These are phyloP conservation scores for Capsicum rhomboideum DNA, from an alignment of 257 asterid genomes.

Conservation along the genomic window DNA sequence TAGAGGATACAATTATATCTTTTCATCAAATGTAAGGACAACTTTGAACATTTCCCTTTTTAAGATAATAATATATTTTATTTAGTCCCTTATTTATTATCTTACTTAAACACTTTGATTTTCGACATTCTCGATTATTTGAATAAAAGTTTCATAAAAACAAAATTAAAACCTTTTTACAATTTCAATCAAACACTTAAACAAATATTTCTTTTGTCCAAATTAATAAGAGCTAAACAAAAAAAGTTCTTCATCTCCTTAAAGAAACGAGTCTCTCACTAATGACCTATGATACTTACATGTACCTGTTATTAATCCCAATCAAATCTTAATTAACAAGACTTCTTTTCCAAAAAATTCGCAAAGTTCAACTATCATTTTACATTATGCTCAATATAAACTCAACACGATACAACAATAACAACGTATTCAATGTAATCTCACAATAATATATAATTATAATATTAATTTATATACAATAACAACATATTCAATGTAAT, in stretches of 20 bases:
- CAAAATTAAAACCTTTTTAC: too few species aligned
- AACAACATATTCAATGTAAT: neutral
- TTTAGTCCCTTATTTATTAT: too few species aligned
- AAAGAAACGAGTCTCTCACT: neutral
- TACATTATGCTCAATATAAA: neutral
- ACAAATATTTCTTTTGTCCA: neutral
- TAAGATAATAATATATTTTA: too few species aligned
- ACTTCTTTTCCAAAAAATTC: neutral
- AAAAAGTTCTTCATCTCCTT: neutral
- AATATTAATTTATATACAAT: neutral
- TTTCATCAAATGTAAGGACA: too few species aligned
- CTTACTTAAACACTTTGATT: too few species aligned
- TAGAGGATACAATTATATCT: too few species aligned
- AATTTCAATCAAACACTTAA: too few species aligned
- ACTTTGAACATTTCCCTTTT: too few species aligned
- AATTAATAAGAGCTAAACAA: neutral
- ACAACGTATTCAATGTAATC: neutral
- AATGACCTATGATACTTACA: neutral
- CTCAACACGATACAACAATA: neutral
- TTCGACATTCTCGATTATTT: too few species aligned
- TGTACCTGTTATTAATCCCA: neutral
- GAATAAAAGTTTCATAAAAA: too few species aligned
- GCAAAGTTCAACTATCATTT: neutral
- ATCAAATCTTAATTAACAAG: neutral
- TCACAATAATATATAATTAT: neutral